Base-by-base conservation (phyloP, 768 basidiomycete species). In the Boletus rubescentipes region DNA sequence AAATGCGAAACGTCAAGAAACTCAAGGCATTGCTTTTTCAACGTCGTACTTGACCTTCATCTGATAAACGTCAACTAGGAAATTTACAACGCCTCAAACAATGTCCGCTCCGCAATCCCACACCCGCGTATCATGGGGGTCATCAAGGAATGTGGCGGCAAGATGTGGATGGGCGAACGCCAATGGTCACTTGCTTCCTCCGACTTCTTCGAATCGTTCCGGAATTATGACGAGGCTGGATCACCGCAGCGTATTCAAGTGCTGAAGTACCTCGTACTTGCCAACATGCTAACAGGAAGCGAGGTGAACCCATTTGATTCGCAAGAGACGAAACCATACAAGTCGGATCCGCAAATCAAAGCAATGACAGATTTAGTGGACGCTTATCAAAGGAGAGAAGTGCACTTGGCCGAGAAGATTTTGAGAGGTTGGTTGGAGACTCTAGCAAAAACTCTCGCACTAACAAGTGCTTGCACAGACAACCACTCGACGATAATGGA, bases 121-220 rank as follows among this genome's bases (percentile, higher is more conserved):
- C 97, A 98, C 74, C 97, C 97, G 10, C 83, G 93, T 30, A 98
- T 98, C 65, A 95, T 98, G 89, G 97, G 96, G 39, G 93, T 98
- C 47, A 98, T 99, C 74, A 92, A 95, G 67, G 97, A 99, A 72
- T 98, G 96, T 61, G 97, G 97, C 15, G 97, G 97, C 3, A 99
- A 99, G 75, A 99, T 99, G 97, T 98, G 97, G 95, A 98, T 99
- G 97, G 93, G 92, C 54, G 97, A 98, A 79, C 90, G 96, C 89
- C 91, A 97, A 75, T 99, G 96, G 95, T 89, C 91, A 51, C 85
- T 92, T 53, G 97, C 97, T 0, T 95, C 93, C 58, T 91, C 93
- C 68, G 97, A 99, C 73, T 97, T 99, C 71, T 98, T 98, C 72
- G 96, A 98, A 62, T 97, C 95, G 2, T 99, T 99, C 81, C 83